Evolutionary conservation across 805 yeast species (phyloP).

Genomic region (Cyberlindnera mycetangii): DNA sequence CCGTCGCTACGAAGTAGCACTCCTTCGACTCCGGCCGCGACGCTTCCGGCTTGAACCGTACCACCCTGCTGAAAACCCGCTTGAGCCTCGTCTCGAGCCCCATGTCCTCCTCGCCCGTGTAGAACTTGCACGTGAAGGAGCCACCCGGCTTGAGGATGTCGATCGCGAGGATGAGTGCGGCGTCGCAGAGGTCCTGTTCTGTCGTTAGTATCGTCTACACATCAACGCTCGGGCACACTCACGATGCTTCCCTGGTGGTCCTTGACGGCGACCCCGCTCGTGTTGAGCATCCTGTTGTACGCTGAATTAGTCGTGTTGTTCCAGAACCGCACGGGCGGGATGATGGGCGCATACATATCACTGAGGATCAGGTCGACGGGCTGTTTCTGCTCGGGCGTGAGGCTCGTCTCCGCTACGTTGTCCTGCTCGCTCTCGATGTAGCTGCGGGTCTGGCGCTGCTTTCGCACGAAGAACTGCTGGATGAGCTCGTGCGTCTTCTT

Average conservation of each 20-base stretch:
- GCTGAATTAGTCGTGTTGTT: conserved; percentile 72
- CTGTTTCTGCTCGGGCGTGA: conserved; percentile 9
- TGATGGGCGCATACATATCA: conserved; percentile 77
- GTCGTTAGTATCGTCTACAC: conserved; percentile 13
- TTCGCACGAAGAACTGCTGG: conserved; percentile 41
- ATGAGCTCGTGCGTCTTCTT: conserved; percentile 58
- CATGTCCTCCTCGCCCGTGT: conserved; percentile 76
- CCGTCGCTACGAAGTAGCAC: conserved; percentile 71
- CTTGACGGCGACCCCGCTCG: conserved; percentile 74
- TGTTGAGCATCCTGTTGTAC: conserved; percentile 88
- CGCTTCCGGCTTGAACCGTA: conserved; percentile 75
- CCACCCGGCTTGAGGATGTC: conserved; percentile 73
- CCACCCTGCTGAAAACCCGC: conserved; percentile 58
- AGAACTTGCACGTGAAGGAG: conserved; percentile 75
- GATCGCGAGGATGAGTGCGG: conserved; percentile 75
- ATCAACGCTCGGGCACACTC: too few species aligned
- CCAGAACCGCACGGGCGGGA: conserved; percentile 49
- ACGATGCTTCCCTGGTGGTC: conserved; percentile 84
- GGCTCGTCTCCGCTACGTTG: conserved; percentile 7
- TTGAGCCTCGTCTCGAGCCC: conserved; percentile 57
- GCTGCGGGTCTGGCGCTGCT: conserved; percentile 23
- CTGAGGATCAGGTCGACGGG: conserved; percentile 69
- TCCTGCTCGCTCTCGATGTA: conserved; percentile 30
- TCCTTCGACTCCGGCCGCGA: conserved; percentile 80
- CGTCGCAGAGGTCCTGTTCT: conserved; percentile 76